A percentile compares a stretch with the other conserved stretches of the same genome.
Conservation (phyloP, 805 yeast genomes). For the Starmerella khaoyaiensis region DNA sequence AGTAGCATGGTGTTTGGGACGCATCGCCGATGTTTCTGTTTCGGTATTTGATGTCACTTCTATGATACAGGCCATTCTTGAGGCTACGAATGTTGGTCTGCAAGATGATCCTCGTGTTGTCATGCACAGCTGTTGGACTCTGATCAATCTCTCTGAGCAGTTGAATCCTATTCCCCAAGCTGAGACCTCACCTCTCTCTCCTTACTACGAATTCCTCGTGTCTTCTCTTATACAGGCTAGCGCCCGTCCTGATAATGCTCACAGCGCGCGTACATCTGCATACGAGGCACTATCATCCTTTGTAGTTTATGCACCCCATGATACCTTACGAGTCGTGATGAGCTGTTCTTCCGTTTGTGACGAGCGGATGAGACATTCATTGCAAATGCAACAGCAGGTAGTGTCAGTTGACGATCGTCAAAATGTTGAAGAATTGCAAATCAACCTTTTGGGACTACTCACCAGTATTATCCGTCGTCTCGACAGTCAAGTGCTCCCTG, state of each 20-base stretch:
- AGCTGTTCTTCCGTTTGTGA: slow-evolving; percentile 64
- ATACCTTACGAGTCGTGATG: slow-evolving; percentile 55
- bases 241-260: slow-evolving; percentile 66
- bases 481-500: slow-evolving; percentile 43
- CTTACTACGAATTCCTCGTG: slow-evolving; percentile 54
- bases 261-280: slow-evolving; percentile 85
- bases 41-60: slow-evolving; percentile 55
- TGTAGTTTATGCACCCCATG: slow-evolving; percentile 61
- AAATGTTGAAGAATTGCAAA: slow-evolving; percentile 77
- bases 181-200: slow-evolving; percentile 53
- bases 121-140: slow-evolving; percentile 96
- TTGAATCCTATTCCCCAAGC: slow-evolving; percentile 32
- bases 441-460: slow-evolving; percentile 58
- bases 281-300: slow-evolving; percentile 82
- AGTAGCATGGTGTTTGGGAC: slow-evolving; percentile 96
- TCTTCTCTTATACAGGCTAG: slow-evolving; percentile 61
- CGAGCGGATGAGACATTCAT: slow-evolving; percentile 57
- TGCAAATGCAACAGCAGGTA: slow-evolving; percentile 45
- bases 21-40: slow-evolving; percentile 71
- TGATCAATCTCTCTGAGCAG: slow-evolving; percentile 84
- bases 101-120: slow-evolving; percentile 84
- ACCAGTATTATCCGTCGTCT: slow-evolving; percentile 77
- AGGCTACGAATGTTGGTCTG: slow-evolving; percentile 67
- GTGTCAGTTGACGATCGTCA: slow-evolving; percentile 57
- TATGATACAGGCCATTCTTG: slow-evolving; percentile 57